Conservation (phyloP, 495 filamentous ascomycete species). For the Cladorrhinum samala region DNA sequence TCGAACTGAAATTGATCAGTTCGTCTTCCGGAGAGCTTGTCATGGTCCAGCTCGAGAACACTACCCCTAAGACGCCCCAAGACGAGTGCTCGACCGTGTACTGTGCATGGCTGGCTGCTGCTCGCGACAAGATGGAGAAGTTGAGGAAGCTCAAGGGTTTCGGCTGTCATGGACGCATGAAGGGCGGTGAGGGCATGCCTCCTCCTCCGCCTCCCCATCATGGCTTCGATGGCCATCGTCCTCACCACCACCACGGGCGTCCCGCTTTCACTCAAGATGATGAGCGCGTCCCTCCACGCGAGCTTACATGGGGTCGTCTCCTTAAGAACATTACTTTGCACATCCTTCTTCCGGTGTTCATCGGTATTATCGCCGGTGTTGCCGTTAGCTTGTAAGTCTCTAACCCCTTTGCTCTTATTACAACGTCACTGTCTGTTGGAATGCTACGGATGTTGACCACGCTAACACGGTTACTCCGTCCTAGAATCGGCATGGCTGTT, state of each 20-base stretch:
- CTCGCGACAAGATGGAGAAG: conserved; percentile 37
- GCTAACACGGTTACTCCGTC: no score
- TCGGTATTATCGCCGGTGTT: conserved; percentile 50
- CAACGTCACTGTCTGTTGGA: no score
- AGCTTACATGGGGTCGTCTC: conserved; percentile 36
- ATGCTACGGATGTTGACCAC: no score
- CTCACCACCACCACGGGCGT: conserved; percentile 17
- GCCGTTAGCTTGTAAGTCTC: conserved; percentile 45
- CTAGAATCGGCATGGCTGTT: conserved; percentile 46
- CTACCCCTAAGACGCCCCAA: conserved; percentile 10
- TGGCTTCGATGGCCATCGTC: background rate
- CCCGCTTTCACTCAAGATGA: background rate
- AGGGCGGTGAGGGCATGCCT: conserved; percentile 7
- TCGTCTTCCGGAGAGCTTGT: conserved; percentile 35
- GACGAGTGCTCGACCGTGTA: conserved; percentile 34
- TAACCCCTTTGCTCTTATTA: background rate
- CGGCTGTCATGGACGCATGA: conserved; percentile 19
- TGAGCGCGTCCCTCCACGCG: conserved; percentile 1
- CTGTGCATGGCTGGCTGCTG: conserved; percentile 41
- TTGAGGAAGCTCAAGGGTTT: conserved; percentile 27
- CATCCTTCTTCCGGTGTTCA: conserved; percentile 45
- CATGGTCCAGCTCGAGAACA: conserved; percentile 32
- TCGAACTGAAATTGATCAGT: conserved; percentile 42
- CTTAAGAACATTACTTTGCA: conserved; percentile 42
- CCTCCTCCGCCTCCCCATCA: background rate